A percentile compares a stretch with the other conserved stretches of the same genome.
phyloP scores from a whole-genome alignment of 495 filamentous ascomycete genomes.

The Penicillium desertorum region DNA sequence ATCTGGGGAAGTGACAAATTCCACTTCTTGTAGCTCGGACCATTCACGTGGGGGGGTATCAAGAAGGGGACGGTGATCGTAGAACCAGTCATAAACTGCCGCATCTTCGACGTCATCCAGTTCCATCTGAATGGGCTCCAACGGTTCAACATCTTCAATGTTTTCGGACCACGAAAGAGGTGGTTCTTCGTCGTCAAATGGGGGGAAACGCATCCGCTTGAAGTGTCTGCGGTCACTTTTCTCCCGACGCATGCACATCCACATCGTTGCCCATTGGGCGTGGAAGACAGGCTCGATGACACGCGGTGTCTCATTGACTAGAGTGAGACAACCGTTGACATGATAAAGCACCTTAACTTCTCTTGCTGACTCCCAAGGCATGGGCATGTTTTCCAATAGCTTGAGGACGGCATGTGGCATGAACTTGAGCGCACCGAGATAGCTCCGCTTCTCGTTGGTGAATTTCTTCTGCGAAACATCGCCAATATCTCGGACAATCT shows the following conservation, averaged over 20 bases:
- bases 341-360: slow-evolving; percentile 99
- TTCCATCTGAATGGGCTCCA: slow-evolving; percentile 99
- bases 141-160: slow-evolving; percentile 95
- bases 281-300: slow-evolving; percentile 99
- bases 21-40: slow-evolving; percentile 95
- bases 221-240: slow-evolving; percentile 96
- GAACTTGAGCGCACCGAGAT: slow-evolving; percentile 96
- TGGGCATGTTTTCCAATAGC: slow-evolving; percentile 99
- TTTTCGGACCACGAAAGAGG: slow-evolving; percentile 98
- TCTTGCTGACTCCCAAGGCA: slow-evolving; percentile 96
- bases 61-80: slow-evolving; percentile 87
- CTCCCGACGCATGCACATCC: slow-evolving; percentile 96
- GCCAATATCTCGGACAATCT: slow-evolving; percentile 97
- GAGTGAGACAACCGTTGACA: slow-evolving; percentile 93
- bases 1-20: slow-evolving; percentile 94
- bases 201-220: slow-evolving; percentile 98
- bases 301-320: slow-evolving; percentile 95
- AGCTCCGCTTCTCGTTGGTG: slow-evolving; percentile 97
- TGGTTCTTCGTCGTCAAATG: slow-evolving; percentile 98
- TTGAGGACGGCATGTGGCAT: slow-evolving; percentile 99
- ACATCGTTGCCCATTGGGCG: slow-evolving; percentile 99
- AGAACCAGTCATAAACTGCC: slow-evolving; percentile 94
- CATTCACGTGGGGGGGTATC: slow-evolving; percentile 95
- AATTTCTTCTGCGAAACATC: slow-evolving; percentile 99
- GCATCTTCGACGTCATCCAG: slow-evolving; percentile 93